Evolutionary conservation across 164 flowering plant genomes (phyloP).

Genomic region (Cinnamomum chago): DNA sequence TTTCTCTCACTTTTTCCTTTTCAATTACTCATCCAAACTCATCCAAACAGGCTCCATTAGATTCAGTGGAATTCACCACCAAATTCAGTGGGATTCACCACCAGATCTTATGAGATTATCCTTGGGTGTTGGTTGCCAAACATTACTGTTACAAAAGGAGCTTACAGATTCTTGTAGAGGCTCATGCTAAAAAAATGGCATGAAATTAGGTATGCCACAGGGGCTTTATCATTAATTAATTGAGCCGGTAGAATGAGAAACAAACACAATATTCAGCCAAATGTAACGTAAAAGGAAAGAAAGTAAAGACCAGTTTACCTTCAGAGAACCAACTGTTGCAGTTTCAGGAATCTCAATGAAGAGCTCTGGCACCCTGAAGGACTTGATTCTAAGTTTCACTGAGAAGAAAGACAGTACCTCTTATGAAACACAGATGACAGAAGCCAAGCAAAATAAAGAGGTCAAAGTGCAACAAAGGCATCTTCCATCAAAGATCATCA

Average conservation of each 20-base stretch:
- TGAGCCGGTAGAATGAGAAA: background rate
- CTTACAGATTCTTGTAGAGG: background rate
- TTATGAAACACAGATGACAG: background rate
- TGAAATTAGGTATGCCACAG: background rate
- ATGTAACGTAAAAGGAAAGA: background rate
- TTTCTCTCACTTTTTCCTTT: background rate
- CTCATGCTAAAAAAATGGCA: background rate
- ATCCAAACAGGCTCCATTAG: background rate
- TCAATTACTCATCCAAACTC: too few relatives aligned
- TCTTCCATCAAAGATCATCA: slow-evolving; percentile 15
- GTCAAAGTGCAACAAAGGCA: slow-evolving; percentile 15
- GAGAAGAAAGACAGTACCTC: slow-evolving; percentile 26
- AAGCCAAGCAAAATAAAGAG: slow-evolving; percentile 7
- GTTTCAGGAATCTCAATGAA: slow-evolving; percentile 87
- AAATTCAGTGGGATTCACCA: background rate
- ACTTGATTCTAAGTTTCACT: slow-evolving; percentile 94
- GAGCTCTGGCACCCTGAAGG: slow-evolving; percentile 93
- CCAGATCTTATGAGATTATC: background rate
- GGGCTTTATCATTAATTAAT: background rate
- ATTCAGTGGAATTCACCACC: background rate
- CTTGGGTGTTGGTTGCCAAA: background rate
- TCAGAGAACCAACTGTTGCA: slow-evolving; percentile 88
- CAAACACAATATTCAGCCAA: background rate
- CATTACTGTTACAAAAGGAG: background rate
- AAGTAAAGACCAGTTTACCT: slow-evolving; percentile 42